Evolutionary conservation across 495 filamentous ascomycete genomes (phyloP), one percentile per base, ranked within the genome.

Genomic region (Echria macrotheca): DNA sequence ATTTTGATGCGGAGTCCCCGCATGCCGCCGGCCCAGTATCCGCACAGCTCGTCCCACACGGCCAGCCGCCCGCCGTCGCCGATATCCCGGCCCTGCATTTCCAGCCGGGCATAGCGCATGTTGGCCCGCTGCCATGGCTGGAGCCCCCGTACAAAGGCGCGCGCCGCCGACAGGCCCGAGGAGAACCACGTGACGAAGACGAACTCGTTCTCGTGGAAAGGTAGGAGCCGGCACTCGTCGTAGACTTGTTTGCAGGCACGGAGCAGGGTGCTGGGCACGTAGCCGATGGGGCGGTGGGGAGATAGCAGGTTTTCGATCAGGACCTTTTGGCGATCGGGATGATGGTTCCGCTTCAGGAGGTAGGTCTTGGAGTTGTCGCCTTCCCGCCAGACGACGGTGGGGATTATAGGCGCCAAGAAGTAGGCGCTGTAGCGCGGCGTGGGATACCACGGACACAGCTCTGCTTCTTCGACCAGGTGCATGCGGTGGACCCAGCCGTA

Each of bases 391-490:
- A 24, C 21, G 45, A 33, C 12, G 35, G 32, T 22, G 5, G 18
- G 1, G 15, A 38, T 48, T 14, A 67, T 52, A 11, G 57, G 35
- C 35, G 52, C 39, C 25, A 66, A 53, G 41, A 59, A 39, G 35
- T 66, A 61, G n/a, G 52, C 47, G 11, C 54, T 50, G 33, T 53
- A 44, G n/a, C 45, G 25, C 14, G 60, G 57, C 17, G 54, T 59
- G 18, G 63, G 66, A 50, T 64, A 66, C 42, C 60, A 57, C 24
- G 57, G 63, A 5, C 46, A 44, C 17, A 69, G 53, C 31, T 79
- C 72, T 3, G 69, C 67, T 44, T 77, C 73, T 24, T 73, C 70
- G n/a, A 65, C 61, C 6, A 55, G 52, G 32, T 22, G 59, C 31
- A 56, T 33, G 44, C 58, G 49, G 48, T 65, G 58, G 2, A 65